Base-by-base conservation (phyloP, 768 basidiomycete species). In the Agaricus blazei region DNA sequence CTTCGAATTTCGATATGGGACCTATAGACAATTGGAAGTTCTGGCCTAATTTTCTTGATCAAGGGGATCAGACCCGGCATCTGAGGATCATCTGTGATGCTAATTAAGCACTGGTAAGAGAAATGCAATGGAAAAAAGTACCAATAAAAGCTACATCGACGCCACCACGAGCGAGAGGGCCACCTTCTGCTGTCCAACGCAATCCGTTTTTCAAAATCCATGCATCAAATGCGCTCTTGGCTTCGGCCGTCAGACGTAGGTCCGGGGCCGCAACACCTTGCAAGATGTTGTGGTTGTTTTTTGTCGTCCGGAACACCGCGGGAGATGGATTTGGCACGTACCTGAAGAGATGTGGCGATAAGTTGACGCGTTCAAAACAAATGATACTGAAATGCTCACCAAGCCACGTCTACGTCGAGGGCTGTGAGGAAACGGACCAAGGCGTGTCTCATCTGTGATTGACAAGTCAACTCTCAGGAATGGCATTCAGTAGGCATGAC, bases 1-100 rank as follows among this genome's bases (percentile, higher is more conserved):
- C 88, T 88, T 47, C 88, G 86, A 61, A 89, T 93, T 74, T 98
- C 93, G 58, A 97, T 97, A 75, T 97, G 94, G 51, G 93, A 96
- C 44, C 94, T 86, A 69, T 95, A 98, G 60, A 95, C 76, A 65
- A 97, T 92, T 51, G 93, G 93, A 46, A 94, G 74, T 26, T 88
- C 85, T 2, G 93, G 93, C 56, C 88, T 80, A 52, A 86, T 74
- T 73, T 88, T 87, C 68, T 83, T 85, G 77, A 97, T 96, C 61
- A 94, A 78, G 5, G 95, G 95, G 67, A 98, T 95, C 52, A 97
- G 78, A 48, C 93, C 93, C 41, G 93, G 90, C 84, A 97, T 92
- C 69, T 93, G 89, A n/a, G 90, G 90, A 70, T 92, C 90, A 71
- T 92, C 89, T 72, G 51, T 36, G 52, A 34, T 3, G 24, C 27